phyloP scores from a whole-genome alignment of 2,329 filamentous ascomycete genomes.

The Lachnellula cervina region DNA sequence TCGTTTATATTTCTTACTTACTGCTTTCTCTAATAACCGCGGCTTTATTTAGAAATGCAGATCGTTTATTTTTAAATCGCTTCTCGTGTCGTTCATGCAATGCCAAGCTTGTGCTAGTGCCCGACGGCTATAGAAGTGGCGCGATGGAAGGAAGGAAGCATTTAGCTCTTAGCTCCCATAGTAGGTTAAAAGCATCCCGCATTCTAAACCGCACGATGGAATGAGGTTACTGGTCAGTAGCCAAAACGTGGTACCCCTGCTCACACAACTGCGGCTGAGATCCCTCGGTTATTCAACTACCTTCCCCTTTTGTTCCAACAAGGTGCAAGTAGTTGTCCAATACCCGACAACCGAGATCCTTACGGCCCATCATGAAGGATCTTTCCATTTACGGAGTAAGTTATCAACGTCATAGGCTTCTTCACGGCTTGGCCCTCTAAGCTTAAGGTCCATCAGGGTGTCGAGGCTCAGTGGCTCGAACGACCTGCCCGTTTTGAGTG shows the following conservation, averaged over 20 bases:
- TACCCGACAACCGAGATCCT: no score
- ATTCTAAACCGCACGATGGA: neutral
- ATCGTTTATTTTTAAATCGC: neutral
- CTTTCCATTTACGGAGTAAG: no score
- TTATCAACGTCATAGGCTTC: neutral
- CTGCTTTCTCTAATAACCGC: no score
- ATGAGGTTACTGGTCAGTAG: neutral
- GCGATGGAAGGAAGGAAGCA: neutral
- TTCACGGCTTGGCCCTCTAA: neutral
- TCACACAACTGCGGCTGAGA: no score
- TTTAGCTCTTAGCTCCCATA: neutral
- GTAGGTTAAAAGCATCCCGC: neutral
- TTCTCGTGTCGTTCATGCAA: neutral
- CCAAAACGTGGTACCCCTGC: neutral
- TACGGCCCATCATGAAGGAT: no score
- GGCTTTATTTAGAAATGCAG: neutral
- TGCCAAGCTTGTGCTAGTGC: no score
- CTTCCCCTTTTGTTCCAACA: no score
- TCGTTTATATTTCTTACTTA: no score
- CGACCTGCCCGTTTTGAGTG: neutral
- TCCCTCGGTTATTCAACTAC: no score
- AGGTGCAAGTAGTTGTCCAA: no score
- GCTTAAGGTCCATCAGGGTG: no score
- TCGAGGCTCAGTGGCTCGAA: neutral
- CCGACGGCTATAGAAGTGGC: neutral